Evolutionary conservation across 2,329 filamentous ascomycete genomes (phyloP).

Genomic region (Amylocarpus encephaloides): DNA sequence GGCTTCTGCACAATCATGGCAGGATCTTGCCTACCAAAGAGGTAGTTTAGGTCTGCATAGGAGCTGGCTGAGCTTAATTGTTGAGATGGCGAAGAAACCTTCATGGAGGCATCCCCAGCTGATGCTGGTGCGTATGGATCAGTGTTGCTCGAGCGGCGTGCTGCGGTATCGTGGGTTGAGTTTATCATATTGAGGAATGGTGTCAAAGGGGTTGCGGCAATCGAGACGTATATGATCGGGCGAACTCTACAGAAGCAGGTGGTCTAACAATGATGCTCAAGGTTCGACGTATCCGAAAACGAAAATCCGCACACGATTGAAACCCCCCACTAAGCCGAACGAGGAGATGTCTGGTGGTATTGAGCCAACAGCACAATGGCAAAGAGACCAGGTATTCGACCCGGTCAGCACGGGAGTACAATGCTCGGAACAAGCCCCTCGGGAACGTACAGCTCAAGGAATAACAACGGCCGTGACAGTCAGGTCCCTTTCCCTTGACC

Average conservation of each 20-base stretch:
- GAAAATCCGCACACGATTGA: background rate
- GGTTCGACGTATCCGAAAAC: background rate
- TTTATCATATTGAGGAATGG: constrained; percentile 14
- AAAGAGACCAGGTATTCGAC: background rate
- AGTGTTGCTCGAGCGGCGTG: constrained; percentile 4
- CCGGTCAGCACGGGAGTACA: background rate
- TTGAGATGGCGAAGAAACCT: constrained; percentile 8
- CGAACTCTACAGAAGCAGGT: no score
- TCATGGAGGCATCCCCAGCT: constrained; percentile 2
- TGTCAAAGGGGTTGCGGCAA: background rate
- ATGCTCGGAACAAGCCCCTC: background rate
- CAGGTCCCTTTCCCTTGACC: background rate
- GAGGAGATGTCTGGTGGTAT: background rate
- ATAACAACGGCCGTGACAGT: background rate
- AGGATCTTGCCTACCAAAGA: constrained; percentile 27
- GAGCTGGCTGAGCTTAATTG: constrained; percentile 26
- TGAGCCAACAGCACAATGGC: background rate
- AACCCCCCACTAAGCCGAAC: background rate
- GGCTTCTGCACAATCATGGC: constrained; percentile 26
- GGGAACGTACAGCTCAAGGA: no score
- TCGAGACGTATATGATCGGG: background rate
- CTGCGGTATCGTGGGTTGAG: constrained; percentile 7
- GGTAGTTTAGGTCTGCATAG: constrained; percentile 27
- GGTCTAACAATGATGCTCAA: background rate
- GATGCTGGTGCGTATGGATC: constrained; percentile 6